phyloP scores from a whole-genome alignment of 1,284 basidiomycete species.

The Ceratobasidium sp. region DNA sequence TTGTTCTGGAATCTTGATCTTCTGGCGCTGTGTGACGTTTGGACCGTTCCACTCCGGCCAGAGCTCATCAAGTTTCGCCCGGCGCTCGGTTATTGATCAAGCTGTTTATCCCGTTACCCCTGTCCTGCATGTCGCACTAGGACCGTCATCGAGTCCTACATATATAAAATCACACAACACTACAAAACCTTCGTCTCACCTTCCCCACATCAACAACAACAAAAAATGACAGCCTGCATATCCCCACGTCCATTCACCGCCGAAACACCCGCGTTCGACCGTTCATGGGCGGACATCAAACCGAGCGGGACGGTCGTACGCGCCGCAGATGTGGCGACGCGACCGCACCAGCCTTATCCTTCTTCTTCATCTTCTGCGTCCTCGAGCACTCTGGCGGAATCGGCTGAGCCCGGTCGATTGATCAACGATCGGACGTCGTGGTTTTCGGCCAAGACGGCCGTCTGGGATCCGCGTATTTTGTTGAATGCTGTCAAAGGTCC shows the following conservation, averaged over 20 bases:
- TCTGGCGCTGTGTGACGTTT: background rate
- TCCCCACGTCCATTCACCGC: slow-evolving; percentile 26
- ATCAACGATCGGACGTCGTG: slow-evolving; percentile 35
- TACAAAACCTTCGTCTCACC: no score
- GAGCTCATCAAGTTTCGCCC: slow-evolving; percentile 5
- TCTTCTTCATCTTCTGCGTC: slow-evolving; percentile 6
- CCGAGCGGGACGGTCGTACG: slow-evolving; percentile 32
- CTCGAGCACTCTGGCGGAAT: slow-evolving; percentile 28
- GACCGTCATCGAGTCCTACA: background rate
- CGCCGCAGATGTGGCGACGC: slow-evolving; percentile 36
- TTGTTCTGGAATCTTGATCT: background rate
- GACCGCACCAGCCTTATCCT: slow-evolving; percentile 23
- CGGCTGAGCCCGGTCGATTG: slow-evolving; percentile 24
- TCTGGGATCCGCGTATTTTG: slow-evolving; percentile 42
- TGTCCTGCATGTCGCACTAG: background rate
- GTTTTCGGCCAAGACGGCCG: slow-evolving; percentile 43
- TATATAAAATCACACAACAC: no score
- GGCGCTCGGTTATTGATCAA: slow-evolving; percentile 8
- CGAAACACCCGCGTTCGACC: slow-evolving; percentile 41
- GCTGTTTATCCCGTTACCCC: background rate
- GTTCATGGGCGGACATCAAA: slow-evolving; percentile 43
- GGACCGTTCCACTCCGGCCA: slow-evolving; percentile 29
- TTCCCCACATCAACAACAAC: no score
- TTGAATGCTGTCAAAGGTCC: slow-evolving; percentile 25
- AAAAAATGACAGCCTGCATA: slow-evolving; percentile 36